Evolutionary conservation across 306 rosid genomes (phyloP).

Genomic region (Rosa rugosa): DNA sequence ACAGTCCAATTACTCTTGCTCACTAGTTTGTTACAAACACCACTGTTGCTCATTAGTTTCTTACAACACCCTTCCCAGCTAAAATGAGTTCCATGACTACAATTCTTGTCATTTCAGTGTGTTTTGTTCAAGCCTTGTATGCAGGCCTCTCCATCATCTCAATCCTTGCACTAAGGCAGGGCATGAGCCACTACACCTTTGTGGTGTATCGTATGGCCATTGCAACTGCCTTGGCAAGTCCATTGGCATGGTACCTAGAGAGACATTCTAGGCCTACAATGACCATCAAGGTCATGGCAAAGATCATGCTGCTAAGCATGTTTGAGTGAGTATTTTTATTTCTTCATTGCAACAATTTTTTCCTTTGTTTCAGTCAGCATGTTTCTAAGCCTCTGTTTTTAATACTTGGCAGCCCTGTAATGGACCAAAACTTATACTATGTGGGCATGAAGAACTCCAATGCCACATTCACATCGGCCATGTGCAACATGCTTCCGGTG

Average conservation of each 20-base stretch:
- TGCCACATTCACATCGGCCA: neutral
- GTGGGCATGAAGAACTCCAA: neutral
- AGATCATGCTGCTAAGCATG: neutral
- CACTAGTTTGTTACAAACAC: too few relatives aligned
- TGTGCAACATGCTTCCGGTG: conserved; percentile 2
- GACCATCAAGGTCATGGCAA: neutral
- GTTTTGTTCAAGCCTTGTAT: neutral
- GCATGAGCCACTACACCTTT: neutral
- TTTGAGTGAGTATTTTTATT: neutral
- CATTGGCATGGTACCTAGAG: neutral
- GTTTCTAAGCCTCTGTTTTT: neutral
- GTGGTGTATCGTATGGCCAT: neutral
- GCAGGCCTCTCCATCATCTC: neutral
- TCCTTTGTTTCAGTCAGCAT: neutral
- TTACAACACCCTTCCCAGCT: too few relatives aligned
- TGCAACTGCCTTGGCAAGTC: neutral
- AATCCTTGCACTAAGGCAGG: neutral
- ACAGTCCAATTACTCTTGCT: too few relatives aligned
- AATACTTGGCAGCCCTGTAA: neutral
- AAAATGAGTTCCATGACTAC: neutral
- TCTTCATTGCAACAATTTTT: neutral
- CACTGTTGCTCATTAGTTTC: too few relatives aligned
- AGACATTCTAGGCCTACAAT: neutral
- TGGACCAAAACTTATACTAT: neutral
- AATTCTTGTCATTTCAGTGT: neutral